These are phyloP conservation scores for Monascus purpureus DNA, from an alignment of 495 filamentous ascomycete species.

Conservation along the genomic window DNA sequence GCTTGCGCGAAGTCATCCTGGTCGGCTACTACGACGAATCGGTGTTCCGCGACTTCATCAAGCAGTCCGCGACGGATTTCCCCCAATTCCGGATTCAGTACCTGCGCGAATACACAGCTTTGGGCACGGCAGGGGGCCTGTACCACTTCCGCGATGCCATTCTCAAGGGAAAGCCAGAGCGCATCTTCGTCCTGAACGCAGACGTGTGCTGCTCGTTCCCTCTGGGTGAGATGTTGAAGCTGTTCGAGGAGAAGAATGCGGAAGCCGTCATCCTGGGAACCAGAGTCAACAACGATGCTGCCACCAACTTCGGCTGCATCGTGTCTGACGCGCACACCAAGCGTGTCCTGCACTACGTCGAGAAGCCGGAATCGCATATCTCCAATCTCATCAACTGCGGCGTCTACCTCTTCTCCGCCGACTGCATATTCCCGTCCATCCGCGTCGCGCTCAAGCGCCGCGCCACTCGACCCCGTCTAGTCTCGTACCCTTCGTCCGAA, in stretches of 20 bases:
- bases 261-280: conserved; percentile 97
- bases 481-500: conserved; percentile 90
- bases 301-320: conserved; percentile 94
- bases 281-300: conserved; percentile 79
- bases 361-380: conserved; percentile 98
- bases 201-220: conserved; percentile 99
- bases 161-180: conserved; percentile 86
- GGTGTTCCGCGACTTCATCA: conserved; percentile 96
- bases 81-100: conserved; percentile 87
- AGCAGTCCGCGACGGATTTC: conserved; percentile 70
- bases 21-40: conserved; percentile 98
- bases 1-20: conserved; percentile 89
- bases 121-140: conserved; percentile 90
- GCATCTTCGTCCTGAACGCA: conserved; percentile 93
- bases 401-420: conserved; percentile 92
- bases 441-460: conserved; percentile 92
- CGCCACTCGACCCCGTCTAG: conserved; percentile 74
- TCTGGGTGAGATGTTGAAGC: conserved; percentile 79
- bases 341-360: conserved; percentile 96
- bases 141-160: conserved; percentile 99
- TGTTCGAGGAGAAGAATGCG: conserved; percentile 91
- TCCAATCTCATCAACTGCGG: conserved; percentile 99
- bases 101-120: conserved; percentile 91
- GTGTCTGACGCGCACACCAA: conserved; percentile 91
- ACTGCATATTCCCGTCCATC: conserved; percentile 93